Percentiles rank a stretch among this genome's conserved stretches.
Evolutionary conservation across 2,329 filamentous ascomycete genomes (phyloP).

Genomic region (Pseudocercospora fuligena): DNA sequence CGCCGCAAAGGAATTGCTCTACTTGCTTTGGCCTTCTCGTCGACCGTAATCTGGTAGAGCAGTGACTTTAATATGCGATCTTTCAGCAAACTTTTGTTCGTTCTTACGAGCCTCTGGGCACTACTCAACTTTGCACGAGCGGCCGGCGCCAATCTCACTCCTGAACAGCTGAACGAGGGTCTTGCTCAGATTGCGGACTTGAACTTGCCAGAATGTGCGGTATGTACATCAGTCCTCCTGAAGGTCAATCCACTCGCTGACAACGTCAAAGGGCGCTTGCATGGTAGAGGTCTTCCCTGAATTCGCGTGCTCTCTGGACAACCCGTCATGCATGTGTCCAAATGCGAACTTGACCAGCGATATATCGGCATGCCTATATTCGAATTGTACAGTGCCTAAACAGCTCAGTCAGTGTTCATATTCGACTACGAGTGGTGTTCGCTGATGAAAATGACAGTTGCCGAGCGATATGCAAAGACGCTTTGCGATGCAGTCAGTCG

Average conservation of each 20-base stretch:
- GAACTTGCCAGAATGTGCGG: slow-evolving; percentile 21
- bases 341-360: slow-evolving; percentile 29
- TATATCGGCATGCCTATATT: slow-evolving; percentile 24
- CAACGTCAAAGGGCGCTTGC: slow-evolving; percentile 21
- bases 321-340: slow-evolving; percentile 25
- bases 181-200: slow-evolving; percentile 16
- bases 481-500: slow-evolving; percentile 25
- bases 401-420: slow-evolving; percentile 18
- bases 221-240: slow-evolving; percentile 1
- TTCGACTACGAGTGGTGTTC: neutral
- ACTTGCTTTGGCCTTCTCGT: neutral
- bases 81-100: neutral
- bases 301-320: slow-evolving; percentile 21
- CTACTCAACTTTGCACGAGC: neutral
- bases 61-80: neutral
- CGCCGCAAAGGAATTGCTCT: neutral
- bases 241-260: neutral
- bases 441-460: slow-evolving; percentile 3
- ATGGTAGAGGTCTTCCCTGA: slow-evolving; percentile 27
- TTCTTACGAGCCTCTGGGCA: neutral
- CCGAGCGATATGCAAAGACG: slow-evolving; percentile 24
- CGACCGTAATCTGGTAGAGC: neutral
- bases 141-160: neutral
- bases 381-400: slow-evolving; percentile 28
- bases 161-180: slow-evolving; percentile 2